Base-by-base conservation (phyloP, 2,329 filamentous ascomycete species). In the Parafenestella ontariensis region DNA sequence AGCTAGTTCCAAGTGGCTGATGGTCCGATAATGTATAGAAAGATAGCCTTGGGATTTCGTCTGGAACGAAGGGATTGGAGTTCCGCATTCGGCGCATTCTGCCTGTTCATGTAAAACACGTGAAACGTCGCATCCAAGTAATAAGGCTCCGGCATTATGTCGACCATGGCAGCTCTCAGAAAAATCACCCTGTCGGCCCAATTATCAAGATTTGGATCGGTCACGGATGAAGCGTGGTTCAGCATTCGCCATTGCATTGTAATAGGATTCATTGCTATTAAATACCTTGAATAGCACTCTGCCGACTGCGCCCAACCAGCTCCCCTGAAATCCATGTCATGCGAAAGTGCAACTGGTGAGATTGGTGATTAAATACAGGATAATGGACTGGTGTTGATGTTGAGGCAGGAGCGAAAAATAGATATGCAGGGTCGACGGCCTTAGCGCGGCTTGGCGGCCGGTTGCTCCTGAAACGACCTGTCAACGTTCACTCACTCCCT, bases 401-500 rank as follows among this genome's bases (percentile, higher is more conserved):
- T 26, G 9, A 26, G 24, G 24, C 24, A 5, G 29, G 33, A 17
- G 41, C n/a, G n/a, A 53, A 41, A 26, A 39, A 20, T 18, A 10
- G 34, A 36, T 9, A 28, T 46, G 49, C 20, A 21, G 46, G 26
- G 51, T 42, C 24, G 5, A 5, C 5, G 49, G 43, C 29, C 15
- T 49, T 53, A 58, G 58, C 57, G 51, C 49, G 49, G 50, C 49
- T 53, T 54, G 56, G 44, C 59, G 46, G 4, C 44, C 33, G 8
- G 49, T 54, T 33, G 50, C 58, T 62, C 62, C n/a, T 65, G 60
- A 62, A 62, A 63, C 60, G 10, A 46, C 46, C 39, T 45, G 44
- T 49, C 50, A 56, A 61, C 62, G 66, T 62, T 64, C 61, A 59
- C 17, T 17, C 31, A 34, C 63, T 64, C 63, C 70, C 61, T 70